Conservation (phyloP, 345 rosid species). For the Salix suchowensis region DNA sequence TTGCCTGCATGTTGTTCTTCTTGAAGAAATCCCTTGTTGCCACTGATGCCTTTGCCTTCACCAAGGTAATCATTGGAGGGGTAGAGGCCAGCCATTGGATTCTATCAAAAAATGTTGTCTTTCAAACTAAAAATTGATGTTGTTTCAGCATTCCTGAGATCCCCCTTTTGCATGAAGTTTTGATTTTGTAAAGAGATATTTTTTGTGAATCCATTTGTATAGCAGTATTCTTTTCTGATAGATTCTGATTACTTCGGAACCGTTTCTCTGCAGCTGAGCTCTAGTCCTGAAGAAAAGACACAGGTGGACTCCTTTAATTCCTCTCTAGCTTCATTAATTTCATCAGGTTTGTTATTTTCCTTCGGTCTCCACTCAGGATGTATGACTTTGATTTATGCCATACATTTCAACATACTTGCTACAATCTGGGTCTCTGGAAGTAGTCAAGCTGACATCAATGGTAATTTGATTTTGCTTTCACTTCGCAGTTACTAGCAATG, state of each 20-base stretch:
- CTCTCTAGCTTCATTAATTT: constrained; percentile 65
- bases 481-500: constrained; percentile 57
- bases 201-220: not conserved
- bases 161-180: not conserved
- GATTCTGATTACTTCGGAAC: constrained; percentile 12
- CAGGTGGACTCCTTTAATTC: constrained; percentile 73
- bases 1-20: not conserved
- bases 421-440: not conserved
- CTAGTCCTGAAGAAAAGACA: constrained; percentile 58
- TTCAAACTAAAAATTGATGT: not conserved
- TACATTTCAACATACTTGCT: too few relatives aligned
- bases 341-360: constrained; percentile 52
- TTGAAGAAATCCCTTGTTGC: not conserved
- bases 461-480: constrained; percentile 1
- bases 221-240: not conserved
- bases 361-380: not conserved
- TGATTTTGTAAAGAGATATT: not conserved
- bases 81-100: not conserved
- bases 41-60: not conserved
- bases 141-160: not conserved
- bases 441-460: not conserved
- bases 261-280: constrained; percentile 53
- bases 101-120: not conserved
- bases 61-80: not conserved
- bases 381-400: not conserved